Base-by-base conservation (phyloP, 768 basidiomycete species). In the Gymnopilus dilepis region DNA sequence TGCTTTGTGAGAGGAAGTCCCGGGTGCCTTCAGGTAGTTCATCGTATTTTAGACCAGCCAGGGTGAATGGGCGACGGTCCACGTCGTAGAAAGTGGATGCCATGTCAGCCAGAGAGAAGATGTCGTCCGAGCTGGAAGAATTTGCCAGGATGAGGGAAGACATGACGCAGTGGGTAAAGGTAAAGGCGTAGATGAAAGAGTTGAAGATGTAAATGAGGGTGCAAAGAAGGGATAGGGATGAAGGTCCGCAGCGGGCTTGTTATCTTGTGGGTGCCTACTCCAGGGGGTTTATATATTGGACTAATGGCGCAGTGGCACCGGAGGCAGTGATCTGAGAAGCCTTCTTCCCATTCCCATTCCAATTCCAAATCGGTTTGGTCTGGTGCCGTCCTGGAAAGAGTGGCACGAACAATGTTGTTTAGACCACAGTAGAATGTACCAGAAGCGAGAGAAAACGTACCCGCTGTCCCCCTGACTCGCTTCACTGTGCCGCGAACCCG, bases 11-110 rank as follows among this genome's bases (percentile, higher is more conserved):
- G n/a, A 65, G 50, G 43, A 61, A 65, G 24, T 51, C 19, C 22
- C 26, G 63, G 2, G 42, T 50, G 22, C 48, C 7, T 19, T 48
- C 38, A 1, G 60, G 59, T 13, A 65, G 60, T 7, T 65, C 56
- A 0, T 48, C 30, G 60, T 61, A 65, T 28, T 56, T 26, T 12
- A 56, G 53, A 17, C 26, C 31, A 19, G 12, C 9, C 21, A 56
- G 45, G 22, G 30, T 24, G 37, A 54, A 51, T 48, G 43, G 31
- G 1, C 24, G 48, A 17, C 31, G 28, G 11, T 33, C 33, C 12
- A 17, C 22, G 60, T 24, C 28, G 60, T 61, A 61, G 31, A 56
- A 33, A 2, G 19, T 40, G 3, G 59, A 60, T 4, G 42, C 11
- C 15, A 53, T 22, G 15, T 54, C 51, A 4, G 22, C 13, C 6